Evolutionary conservation across 768 basidiomycete species (phyloP).

Genomic region (Porpolomopsis calyptriformis): DNA sequence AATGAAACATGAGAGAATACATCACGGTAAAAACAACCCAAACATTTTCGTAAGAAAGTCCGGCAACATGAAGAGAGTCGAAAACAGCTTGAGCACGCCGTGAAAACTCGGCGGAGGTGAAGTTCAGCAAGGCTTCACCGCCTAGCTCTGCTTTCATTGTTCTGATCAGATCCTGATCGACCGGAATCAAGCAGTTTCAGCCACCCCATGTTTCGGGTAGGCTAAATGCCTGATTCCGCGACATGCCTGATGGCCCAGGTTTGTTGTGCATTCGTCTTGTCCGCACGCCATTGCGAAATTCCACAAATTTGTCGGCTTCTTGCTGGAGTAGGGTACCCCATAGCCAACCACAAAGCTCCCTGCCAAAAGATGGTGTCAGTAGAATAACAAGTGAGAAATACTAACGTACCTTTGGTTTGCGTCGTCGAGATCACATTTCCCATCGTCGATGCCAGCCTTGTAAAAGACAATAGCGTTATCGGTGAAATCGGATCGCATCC

Average conservation of each 20-base stretch:
- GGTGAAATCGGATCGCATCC: slow-evolving; percentile 17
- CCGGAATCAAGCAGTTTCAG: slow-evolving; percentile 13
- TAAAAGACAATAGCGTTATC: slow-evolving; percentile 13
- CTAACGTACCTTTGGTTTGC: slow-evolving; percentile 1
- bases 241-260: slow-evolving; percentile 15
- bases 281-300: slow-evolving; percentile 13
- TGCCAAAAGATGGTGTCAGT: slow-evolving; percentile 4
- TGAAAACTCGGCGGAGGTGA: slow-evolving; percentile 13
- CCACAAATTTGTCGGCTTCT: slow-evolving; percentile 13
- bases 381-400: neutral
- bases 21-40: slow-evolving; percentile 15
- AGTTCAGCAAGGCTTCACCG: slow-evolving; percentile 15
- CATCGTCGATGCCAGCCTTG: neutral
- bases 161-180: slow-evolving; percentile 13
- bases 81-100: slow-evolving; percentile 11
- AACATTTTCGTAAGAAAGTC: slow-evolving; percentile 12
- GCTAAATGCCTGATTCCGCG: slow-evolving; percentile 15
- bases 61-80: slow-evolving; percentile 6
- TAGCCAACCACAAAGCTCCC: slow-evolving; percentile 21
- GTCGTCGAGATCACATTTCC: slow-evolving; percentile 10
- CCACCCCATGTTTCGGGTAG: slow-evolving; percentile 12
- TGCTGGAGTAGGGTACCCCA: slow-evolving; percentile 20
- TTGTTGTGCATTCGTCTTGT: slow-evolving; percentile 14
- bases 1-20: no score
- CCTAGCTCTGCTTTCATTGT: slow-evolving; percentile 17